Conservation (phyloP, 1,284 basidiomycete species). For the Trichosporon asahii region DNA sequence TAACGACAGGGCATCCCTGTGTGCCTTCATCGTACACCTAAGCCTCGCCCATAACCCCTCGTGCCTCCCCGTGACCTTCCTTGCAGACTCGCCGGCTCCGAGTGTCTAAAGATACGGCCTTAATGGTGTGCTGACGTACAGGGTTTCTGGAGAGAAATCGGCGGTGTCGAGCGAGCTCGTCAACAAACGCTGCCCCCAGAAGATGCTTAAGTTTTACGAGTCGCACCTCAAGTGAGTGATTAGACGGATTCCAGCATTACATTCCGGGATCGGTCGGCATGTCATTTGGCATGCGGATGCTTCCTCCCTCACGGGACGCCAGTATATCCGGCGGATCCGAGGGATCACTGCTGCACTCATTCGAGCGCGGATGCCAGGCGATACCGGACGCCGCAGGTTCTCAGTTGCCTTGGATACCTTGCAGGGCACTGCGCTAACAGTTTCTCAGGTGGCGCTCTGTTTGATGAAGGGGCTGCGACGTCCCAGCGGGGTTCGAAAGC, state of each 20-base stretch:
- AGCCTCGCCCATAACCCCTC: too few species aligned
- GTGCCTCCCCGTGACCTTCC: background rate
- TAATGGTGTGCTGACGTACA: slow-evolving; percentile 18
- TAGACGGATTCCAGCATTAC: background rate
- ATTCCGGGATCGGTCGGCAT: background rate
- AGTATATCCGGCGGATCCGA: background rate
- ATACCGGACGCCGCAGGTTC: background rate
- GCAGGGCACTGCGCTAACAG: background rate
- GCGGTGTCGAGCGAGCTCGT: slow-evolving; percentile 32
- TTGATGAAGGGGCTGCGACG: background rate
- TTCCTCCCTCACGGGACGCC: background rate
- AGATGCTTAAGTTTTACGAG: slow-evolving; percentile 49
- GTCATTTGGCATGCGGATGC: background rate
- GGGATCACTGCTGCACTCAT: too few species aligned
- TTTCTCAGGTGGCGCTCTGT: slow-evolving; percentile 4
- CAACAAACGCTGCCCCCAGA: slow-evolving; percentile 44
- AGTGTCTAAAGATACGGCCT: background rate
- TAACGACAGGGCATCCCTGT: background rate
- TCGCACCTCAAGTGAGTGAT: slow-evolving; percentile 43
- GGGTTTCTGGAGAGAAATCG: slow-evolving; percentile 41
- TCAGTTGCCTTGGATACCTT: background rate
- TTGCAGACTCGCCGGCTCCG: background rate
- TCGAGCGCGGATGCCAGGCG: background rate
- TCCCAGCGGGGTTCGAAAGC: background rate
- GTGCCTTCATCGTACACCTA: background rate